Percentiles rank a stretch among this genome's conserved stretches.
Evolutionary conservation across 345 rosid genomes (phyloP).

Genomic region (Eucalyptus pauciflora): DNA sequence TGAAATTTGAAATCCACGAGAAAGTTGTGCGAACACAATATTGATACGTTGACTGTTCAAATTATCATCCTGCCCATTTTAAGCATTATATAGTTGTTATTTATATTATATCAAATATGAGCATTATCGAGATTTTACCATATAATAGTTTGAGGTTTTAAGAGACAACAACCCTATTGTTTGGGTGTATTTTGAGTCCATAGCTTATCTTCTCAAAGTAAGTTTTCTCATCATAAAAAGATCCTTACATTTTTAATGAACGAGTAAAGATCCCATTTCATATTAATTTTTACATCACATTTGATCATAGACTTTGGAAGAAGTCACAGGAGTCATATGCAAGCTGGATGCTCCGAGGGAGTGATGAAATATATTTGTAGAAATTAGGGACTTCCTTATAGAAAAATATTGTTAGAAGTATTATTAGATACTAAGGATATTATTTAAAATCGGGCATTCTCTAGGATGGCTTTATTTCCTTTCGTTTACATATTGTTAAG

Average conservation of each 20-base stretch:
- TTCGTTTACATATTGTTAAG: background rate
- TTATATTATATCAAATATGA: background rate
- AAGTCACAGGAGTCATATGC: accelerated
- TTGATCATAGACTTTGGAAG: background rate
- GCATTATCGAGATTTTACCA: background rate
- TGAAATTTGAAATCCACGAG: background rate
- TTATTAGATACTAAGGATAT: background rate
- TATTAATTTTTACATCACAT: background rate
- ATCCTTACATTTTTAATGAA: background rate
- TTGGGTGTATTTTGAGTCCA: background rate
- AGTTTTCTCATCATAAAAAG: background rate
- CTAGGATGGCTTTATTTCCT: background rate
- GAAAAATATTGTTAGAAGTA: no score
- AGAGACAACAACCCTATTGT: no score
- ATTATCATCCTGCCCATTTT: background rate
- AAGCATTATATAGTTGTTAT: background rate
- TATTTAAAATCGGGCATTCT: background rate
- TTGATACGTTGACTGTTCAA: background rate
- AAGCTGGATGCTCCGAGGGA: background rate
- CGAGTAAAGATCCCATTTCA: background rate
- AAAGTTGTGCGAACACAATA: background rate
- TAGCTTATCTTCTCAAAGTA: background rate
- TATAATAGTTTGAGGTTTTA: background rate
- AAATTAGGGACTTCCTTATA: background rate
- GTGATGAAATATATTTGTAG: background rate